phyloP scores from a whole-genome alignment of 2,329 filamentous ascomycete genomes.

The Hypoxylon rubiginosum region DNA sequence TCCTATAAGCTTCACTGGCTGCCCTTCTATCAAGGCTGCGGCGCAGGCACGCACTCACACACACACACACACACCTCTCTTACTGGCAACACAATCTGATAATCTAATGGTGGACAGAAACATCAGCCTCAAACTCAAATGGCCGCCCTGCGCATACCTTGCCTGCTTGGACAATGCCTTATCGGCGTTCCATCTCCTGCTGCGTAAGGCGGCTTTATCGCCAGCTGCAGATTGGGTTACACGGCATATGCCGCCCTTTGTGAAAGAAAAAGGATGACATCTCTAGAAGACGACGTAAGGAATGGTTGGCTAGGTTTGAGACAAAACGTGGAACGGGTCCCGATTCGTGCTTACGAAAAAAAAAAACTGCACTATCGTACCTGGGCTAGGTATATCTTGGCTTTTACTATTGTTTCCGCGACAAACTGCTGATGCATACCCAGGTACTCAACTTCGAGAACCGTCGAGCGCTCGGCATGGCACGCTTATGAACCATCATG shows the following conservation, averaged over 20 bases:
- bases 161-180: constrained; percentile 22
- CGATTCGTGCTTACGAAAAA: constrained; percentile 47
- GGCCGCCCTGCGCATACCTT: constrained; percentile 30
- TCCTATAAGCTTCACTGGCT: constrained; percentile 9
- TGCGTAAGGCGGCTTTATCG: constrained; percentile 44
- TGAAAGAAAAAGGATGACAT: constrained; percentile 36
- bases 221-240: constrained; percentile 42
- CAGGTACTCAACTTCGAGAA: constrained; percentile 37
- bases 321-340: constrained; percentile 46
- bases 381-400: constrained; percentile 36
- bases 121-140: constrained; percentile 43
- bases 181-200: constrained; percentile 35
- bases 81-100: constrained; percentile 24
- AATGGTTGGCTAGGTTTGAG: constrained; percentile 35
- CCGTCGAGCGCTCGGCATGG: constrained; percentile 29
- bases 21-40: constrained; percentile 3
- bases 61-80: neutral
- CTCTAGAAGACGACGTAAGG: constrained; percentile 23
- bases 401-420: constrained; percentile 30
- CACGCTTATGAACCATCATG: constrained; percentile 41
- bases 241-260: constrained; percentile 41
- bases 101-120: constrained; percentile 36
- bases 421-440: constrained; percentile 22
- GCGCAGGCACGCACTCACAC: constrained; percentile 4
- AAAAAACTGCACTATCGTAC: constrained; percentile 42